Conservation (phyloP, 768 basidiomycete species). For the Phanerodontia chrysosporium region DNA sequence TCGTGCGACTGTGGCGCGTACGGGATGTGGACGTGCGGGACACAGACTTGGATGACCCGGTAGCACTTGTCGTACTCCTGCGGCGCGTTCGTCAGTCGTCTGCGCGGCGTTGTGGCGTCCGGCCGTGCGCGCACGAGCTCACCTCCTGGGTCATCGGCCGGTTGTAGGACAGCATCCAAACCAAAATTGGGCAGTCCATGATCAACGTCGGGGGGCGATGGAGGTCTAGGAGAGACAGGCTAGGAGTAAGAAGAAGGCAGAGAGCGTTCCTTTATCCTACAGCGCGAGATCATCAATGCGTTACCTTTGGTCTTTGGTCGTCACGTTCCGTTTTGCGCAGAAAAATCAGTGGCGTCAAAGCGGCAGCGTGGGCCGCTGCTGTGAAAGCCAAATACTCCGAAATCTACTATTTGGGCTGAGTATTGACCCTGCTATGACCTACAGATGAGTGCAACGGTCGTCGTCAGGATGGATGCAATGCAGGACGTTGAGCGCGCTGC, state of each 20-base stretch:
- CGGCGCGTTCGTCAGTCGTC: constrained; percentile 5
- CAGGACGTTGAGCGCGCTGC: background rate
- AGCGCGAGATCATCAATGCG: background rate
- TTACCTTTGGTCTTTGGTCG: background rate
- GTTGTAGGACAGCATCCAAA: constrained; percentile 79
- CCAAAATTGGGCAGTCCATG: constrained; percentile 64
- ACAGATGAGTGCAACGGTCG: background rate
- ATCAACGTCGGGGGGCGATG: background rate
- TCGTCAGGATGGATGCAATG: background rate
- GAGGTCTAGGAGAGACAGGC: background rate
- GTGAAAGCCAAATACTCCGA: background rate
- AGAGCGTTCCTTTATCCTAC: background rate
- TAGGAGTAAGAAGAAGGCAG: background rate
- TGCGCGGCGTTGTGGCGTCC: constrained; percentile 1
- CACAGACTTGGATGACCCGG: constrained; percentile 54
- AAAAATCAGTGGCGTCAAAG: constrained; percentile 4
- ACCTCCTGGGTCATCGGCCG: constrained; percentile 68
- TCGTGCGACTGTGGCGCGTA: constrained; percentile 58
- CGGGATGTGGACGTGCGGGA: constrained; percentile 49
- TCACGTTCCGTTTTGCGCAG: background rate
- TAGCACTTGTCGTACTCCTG: constrained; percentile 76
- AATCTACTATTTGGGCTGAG: background rate
- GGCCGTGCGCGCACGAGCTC: constrained; percentile 4
- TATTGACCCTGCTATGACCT: background rate
- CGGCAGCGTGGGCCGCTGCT: background rate